phyloP scores from a whole-genome alignment of 495 filamentous ascomycete genomes.

The Achaetomiella virescens region DNA sequence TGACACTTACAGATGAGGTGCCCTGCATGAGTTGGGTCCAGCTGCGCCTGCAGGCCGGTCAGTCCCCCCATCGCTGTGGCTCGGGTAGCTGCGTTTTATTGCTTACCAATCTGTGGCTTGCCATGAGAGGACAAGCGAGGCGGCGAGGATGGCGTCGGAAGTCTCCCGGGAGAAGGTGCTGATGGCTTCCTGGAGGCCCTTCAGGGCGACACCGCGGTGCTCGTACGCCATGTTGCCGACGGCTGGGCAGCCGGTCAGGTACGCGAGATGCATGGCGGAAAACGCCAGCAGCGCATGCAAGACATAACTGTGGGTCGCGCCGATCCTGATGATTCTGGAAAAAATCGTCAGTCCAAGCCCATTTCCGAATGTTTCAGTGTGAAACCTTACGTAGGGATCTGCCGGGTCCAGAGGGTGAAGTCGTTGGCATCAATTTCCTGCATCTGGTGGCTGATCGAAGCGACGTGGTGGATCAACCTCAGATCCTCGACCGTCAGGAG shows the following conservation, averaged over 20 bases:
- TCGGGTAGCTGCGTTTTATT: conserved; percentile 31
- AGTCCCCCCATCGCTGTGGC: conserved; percentile 26
- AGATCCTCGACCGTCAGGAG: conserved; percentile 68
- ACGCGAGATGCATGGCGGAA: conserved; percentile 85
- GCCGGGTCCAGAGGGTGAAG: conserved; percentile 85
- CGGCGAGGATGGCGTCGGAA: conserved; percentile 86
- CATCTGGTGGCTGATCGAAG: conserved; percentile 77
- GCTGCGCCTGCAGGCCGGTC: conserved; percentile 58
- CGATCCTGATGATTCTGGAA: conserved; percentile 75
- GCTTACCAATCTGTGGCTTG: conserved; percentile 94
- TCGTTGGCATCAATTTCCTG: conserved; percentile 66
- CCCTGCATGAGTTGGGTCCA: conserved; percentile 93
- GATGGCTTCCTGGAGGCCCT: conserved; percentile 83
- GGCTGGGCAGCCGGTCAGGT: conserved; percentile 72
- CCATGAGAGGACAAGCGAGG: conserved; percentile 91
- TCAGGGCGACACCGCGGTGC: conserved; percentile 76
- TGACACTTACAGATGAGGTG: conserved; percentile 65
- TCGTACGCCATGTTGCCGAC: conserved; percentile 81
- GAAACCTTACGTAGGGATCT: conserved; percentile 75
- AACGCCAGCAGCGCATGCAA: conserved; percentile 89
- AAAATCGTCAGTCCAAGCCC: conserved; percentile 23
- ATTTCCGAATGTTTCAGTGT: neutral
- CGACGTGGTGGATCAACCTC: conserved; percentile 85
- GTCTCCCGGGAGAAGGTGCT: conserved; percentile 77
- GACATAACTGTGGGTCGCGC: conserved; percentile 74